Evolutionary conservation across 2,329 filamentous ascomycete genomes (phyloP).

Genomic region (Colletotrichum limetticola): DNA sequence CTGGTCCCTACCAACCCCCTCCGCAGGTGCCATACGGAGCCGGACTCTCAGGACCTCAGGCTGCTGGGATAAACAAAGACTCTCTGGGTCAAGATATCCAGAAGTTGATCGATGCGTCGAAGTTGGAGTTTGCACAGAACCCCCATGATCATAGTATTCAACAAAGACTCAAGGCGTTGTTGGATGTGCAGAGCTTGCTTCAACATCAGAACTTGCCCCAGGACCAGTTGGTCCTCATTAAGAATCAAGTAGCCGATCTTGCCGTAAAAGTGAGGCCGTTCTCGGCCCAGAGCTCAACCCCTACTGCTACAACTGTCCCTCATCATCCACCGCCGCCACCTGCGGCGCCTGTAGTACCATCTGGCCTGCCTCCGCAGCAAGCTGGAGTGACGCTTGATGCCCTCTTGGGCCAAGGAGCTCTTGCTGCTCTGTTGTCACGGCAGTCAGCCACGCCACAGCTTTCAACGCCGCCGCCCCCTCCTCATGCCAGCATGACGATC

Average conservation of each 20-base stretch:
- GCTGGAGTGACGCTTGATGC: conserved; percentile 63
- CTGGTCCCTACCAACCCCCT: conserved; percentile 55
- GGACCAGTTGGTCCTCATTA: conserved; percentile 86
- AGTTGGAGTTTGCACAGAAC: conserved; percentile 79
- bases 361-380: conserved; percentile 38
- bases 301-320: conserved; percentile 51
- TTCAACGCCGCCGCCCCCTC: conserved; percentile 53
- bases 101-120: conserved; percentile 77
- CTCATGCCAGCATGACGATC: conserved; percentile 50
- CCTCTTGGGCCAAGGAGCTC: conserved; percentile 67
- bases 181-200: conserved; percentile 85
- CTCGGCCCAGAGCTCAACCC: conserved; percentile 53
- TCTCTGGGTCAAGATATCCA: conserved; percentile 86
- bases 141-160: conserved; percentile 81
- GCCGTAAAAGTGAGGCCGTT: conserved; percentile 69
- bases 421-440: conserved; percentile 68
- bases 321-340: conserved; percentile 47
- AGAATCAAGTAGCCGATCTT: conserved; percentile 84
- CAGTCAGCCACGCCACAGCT: conserved; percentile 61
- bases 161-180: conserved; percentile 83
- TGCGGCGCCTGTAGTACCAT: conserved; percentile 45
- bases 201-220: conserved; percentile 81
- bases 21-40: conserved; percentile 51
- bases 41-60: conserved; percentile 40
- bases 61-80: conserved; percentile 70